These are phyloP conservation scores for Vinca minor DNA, from an alignment of 257 asterid genomes.

Conservation along the genomic window DNA sequence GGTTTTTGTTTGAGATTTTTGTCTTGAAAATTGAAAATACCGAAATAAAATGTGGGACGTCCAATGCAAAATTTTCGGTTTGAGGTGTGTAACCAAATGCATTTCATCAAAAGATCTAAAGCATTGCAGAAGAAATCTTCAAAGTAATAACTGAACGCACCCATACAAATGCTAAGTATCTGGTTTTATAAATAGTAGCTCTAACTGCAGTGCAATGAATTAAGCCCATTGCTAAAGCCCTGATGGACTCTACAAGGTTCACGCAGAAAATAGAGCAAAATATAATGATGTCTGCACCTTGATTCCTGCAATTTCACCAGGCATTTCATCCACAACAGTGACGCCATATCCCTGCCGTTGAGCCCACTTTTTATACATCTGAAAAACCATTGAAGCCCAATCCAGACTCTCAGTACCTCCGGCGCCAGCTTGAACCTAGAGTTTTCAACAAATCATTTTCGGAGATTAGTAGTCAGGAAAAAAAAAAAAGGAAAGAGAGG, in stretches of 20 bases:
- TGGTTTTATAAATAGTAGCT: background rate
- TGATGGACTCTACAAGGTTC: background rate
- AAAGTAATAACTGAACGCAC: background rate
- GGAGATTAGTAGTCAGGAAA: background rate
- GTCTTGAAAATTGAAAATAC: too few species aligned
- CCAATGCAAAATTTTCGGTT: too few species aligned
- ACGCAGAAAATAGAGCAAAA: conserved; percentile 2
- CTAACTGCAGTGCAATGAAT: background rate
- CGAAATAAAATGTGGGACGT: too few species aligned
- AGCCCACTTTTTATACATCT: conserved; percentile 95
- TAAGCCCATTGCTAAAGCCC: conserved; percentile 4
- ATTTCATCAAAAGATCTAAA: background rate
- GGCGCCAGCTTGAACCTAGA: conserved; percentile 96
- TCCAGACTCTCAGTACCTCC: conserved; percentile 99
- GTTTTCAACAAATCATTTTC: background rate
- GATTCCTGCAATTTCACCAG: conserved; percentile 94
- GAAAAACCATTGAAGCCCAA: conserved; percentile 96
- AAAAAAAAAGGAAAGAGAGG: background rate
- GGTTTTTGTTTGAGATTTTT: too few species aligned
- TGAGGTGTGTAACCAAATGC: too few species aligned
- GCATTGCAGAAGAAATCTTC: background rate
- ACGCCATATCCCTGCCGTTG: conserved; percentile 62
- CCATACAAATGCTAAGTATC: background rate
- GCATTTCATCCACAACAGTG: conserved; percentile 85
- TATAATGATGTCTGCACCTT: conserved; percentile 45